Evolutionary conservation across 2,329 filamentous ascomycete species (phyloP).

Genomic region (Penicillium sp.): DNA sequence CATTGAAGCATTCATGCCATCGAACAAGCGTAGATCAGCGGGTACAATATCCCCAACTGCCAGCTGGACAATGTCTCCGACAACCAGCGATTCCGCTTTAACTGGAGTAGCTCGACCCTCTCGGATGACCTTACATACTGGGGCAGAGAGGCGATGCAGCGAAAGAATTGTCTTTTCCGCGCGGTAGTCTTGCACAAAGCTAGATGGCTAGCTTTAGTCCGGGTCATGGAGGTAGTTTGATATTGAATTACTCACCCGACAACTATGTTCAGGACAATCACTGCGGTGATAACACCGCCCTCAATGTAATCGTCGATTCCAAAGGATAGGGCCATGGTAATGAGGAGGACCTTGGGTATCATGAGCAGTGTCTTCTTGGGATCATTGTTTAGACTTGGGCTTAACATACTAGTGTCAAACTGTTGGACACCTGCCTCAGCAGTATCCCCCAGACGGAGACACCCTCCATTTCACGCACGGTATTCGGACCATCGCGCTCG

Average conservation of each 20-base stretch:
- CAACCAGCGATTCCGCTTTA: constrained; percentile 58
- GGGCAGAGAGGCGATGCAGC: constrained; percentile 55
- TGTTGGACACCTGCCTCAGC: constrained; percentile 74
- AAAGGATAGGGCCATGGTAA: constrained; percentile 66
- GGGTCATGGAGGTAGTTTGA: too few species aligned
- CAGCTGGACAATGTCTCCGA: constrained; percentile 55
- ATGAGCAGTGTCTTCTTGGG: constrained; percentile 9
- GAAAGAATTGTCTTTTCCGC: constrained; percentile 62
- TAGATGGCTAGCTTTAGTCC: constrained; percentile 7
- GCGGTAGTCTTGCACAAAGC: constrained; percentile 59
- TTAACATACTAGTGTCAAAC: constrained; percentile 62
- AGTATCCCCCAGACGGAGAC: constrained; percentile 73
- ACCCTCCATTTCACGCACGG: constrained; percentile 68
- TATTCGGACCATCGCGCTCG: constrained; percentile 66
- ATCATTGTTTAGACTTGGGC: neutral
- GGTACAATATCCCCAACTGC: constrained; percentile 59
- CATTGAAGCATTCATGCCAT: constrained; percentile 69
- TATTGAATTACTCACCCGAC: constrained; percentile 44
- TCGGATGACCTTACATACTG: constrained; percentile 56
- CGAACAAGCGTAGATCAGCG: constrained; percentile 56
- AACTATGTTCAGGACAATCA: constrained; percentile 58
- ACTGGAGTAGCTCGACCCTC: constrained; percentile 54
- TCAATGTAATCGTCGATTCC: constrained; percentile 58
- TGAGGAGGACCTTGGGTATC: constrained; percentile 62
- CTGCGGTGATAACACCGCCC: constrained; percentile 58